These are phyloP conservation scores for Candida sp. DNA, from an alignment of 1,139 yeast genomes.

Conservation along the genomic window DNA sequence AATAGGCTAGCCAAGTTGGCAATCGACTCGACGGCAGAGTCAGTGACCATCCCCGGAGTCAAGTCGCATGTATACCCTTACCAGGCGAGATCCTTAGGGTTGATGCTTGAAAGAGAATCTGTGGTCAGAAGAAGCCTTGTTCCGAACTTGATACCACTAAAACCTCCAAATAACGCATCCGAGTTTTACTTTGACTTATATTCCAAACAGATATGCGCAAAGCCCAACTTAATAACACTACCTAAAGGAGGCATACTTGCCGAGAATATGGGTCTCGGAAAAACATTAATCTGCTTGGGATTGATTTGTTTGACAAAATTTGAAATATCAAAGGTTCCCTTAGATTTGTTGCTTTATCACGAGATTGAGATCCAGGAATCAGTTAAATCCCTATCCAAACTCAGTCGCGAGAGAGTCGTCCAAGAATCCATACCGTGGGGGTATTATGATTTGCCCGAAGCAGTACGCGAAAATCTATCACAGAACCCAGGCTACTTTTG, in stretches of 20 bases:
- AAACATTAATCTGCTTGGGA: slow-evolving; percentile 69
- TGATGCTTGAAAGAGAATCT: slow-evolving; percentile 61
- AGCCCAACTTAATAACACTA: slow-evolving; percentile 45
- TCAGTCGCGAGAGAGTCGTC: slow-evolving; percentile 47
- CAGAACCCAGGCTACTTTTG: slow-evolving; percentile 47
- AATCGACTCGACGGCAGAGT: slow-evolving; percentile 18
- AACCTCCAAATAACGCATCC: slow-evolving; percentile 19
- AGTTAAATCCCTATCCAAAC: slow-evolving; percentile 30
- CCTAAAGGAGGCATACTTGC: slow-evolving; percentile 75
- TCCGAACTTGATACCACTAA: slow-evolving; percentile 46
- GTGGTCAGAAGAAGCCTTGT: slow-evolving; percentile 32
- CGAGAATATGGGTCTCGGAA: slow-evolving; percentile 81
- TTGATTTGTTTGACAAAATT: slow-evolving; percentile 58
- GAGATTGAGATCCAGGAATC: slow-evolving; percentile 9
- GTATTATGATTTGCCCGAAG: slow-evolving; percentile 49
- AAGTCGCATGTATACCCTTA: slow-evolving; percentile 56
- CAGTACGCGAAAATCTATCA: slow-evolving; percentile 38
- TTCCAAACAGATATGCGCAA: slow-evolving; percentile 23
- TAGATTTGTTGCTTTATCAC: slow-evolving; percentile 24
- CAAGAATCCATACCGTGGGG: slow-evolving; percentile 63
- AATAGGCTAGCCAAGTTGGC: slow-evolving; percentile 21
- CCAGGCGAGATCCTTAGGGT: slow-evolving; percentile 59
- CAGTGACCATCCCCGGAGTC: slow-evolving; percentile 47
- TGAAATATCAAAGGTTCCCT: slow-evolving; percentile 54
- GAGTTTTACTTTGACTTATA: slow-evolving; percentile 39